A percentile compares a stretch with the other conserved stretches of the same genome.
Conservation (phyloP, 2,329 filamentous ascomycete species). For the Aureobasidium vineae region DNA sequence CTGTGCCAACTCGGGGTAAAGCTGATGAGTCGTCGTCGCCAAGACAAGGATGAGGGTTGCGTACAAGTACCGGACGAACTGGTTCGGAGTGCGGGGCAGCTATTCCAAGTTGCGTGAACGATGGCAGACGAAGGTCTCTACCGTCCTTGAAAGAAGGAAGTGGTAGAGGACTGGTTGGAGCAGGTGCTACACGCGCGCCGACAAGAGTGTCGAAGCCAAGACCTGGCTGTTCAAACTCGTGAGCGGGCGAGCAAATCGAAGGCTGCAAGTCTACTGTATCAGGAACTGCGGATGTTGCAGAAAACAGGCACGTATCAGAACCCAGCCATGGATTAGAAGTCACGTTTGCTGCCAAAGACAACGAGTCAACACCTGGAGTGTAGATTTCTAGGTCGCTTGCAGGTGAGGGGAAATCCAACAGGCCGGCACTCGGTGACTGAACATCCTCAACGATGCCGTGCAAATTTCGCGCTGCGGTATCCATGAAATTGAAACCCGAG, state of each 20-base stretch:
- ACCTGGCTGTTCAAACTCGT: conserved; percentile 15
- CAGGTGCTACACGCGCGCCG: conserved; percentile 27
- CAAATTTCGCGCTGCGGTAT: conserved; percentile 23
- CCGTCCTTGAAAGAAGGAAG: conserved; percentile 33
- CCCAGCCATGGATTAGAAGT: conserved; percentile 9
- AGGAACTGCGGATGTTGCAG: conserved; percentile 8
- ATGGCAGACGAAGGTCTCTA: conserved; percentile 51
- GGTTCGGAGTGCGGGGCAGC: conserved; percentile 48
- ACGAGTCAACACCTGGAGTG: conserved; percentile 9
- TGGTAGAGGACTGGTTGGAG: conserved; percentile 8
- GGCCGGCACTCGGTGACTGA: conserved; percentile 11
- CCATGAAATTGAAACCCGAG: conserved; percentile 21
- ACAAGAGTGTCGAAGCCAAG: conserved; percentile 27
- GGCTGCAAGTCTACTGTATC: conserved; percentile 5
- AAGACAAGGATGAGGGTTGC: conserved; percentile 22
- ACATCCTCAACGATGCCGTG: conserved; percentile 13
- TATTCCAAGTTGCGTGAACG: conserved; percentile 54
- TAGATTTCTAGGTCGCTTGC: conserved; percentile 24
- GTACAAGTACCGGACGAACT: conserved; percentile 29
- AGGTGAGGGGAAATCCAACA: conserved; percentile 22
- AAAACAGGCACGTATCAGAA: conserved; percentile 18
- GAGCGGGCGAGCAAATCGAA: neutral
- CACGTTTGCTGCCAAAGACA: conserved; percentile 19
- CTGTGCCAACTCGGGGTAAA: conserved; percentile 7
- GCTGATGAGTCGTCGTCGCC: conserved; percentile 17